Evolutionary conservation across 164 flowering plant species (phyloP).

Genomic region (Piper betle): DNA sequence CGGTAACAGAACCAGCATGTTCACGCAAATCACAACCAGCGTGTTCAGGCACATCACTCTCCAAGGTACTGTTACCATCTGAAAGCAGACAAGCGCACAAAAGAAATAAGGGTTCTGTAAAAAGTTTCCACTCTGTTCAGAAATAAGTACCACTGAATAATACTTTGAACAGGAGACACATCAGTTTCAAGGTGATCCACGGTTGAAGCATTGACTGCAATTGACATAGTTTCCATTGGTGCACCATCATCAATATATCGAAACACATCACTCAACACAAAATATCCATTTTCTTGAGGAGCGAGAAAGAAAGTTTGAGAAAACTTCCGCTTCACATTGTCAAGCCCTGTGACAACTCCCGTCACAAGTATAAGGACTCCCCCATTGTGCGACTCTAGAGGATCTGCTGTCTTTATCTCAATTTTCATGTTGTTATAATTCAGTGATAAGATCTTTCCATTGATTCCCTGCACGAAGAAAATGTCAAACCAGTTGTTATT

Average conservation of each 20-base stretch:
- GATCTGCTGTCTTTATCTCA: slow-evolving; percentile 55
- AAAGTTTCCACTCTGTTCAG: not conserved
- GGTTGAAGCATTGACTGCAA: slow-evolving; percentile 12
- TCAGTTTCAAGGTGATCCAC: slow-evolving; percentile 19
- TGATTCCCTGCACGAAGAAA: slow-evolving; percentile 13
- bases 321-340: slow-evolving; percentile 28
- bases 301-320: slow-evolving; percentile 68
- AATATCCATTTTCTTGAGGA: slow-evolving; percentile 35
- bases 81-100: slow-evolving; percentile 7
- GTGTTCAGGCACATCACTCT: slow-evolving; percentile 17
- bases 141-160: not conserved
- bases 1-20: slow-evolving; percentile 10
- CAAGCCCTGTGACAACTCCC: slow-evolving; percentile 44
- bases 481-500: not conserved
- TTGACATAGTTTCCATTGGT: slow-evolving; percentile 7
- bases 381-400: slow-evolving; percentile 47
- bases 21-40: not conserved
- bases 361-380: slow-evolving; percentile 70
- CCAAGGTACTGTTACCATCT: slow-evolving; percentile 24
- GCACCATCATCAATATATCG: slow-evolving; percentile 39
- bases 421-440: slow-evolving; percentile 15
- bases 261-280: slow-evolving; percentile 67
- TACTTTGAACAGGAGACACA: slow-evolving; percentile 33
- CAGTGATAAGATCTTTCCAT: slow-evolving; percentile 17
- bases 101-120: not conserved